Percentiles rank a stretch among this genome's conserved stretches.
phyloP scores from a whole-genome alignment of 352 stramenopile species.

The Globisporangium barbulae region DNA sequence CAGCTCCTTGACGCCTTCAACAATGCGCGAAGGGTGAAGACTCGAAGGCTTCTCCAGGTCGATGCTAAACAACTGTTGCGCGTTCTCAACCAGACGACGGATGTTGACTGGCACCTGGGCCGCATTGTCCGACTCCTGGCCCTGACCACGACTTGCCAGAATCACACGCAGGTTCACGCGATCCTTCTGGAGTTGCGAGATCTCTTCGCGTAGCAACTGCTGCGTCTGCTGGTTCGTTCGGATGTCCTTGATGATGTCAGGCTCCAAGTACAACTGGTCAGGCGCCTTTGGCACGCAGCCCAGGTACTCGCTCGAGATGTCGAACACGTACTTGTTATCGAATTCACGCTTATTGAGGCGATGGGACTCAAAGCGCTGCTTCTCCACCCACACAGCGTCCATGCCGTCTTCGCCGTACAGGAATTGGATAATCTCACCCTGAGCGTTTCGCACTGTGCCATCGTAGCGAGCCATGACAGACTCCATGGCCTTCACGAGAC shows the following conservation, averaged over 20 bases:
- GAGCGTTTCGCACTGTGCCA: constrained; percentile 96
- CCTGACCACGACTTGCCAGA: constrained; percentile 93
- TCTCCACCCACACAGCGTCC: constrained; percentile 99
- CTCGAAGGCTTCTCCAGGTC: constrained; percentile 92
- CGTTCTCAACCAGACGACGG: constrained; percentile 95
- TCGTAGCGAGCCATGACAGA: constrained; percentile 99
- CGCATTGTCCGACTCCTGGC: constrained; percentile 89
- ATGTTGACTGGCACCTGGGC: constrained; percentile 94
- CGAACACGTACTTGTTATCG: constrained; percentile 91
- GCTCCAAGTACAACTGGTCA: constrained; percentile 82
- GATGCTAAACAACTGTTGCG: constrained; percentile 92
- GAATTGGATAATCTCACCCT: constrained; percentile 87
- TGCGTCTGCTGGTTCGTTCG: constrained; percentile 93
- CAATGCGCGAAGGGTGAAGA: constrained; percentile 89
- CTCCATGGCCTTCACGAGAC: constrained; percentile 99
- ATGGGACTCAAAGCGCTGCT: constrained; percentile 93
- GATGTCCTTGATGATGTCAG: constrained; percentile 89
- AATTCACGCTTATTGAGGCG: constrained; percentile 92
- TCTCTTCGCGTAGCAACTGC: constrained; percentile 92
- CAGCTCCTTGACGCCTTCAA: constrained; percentile 91
- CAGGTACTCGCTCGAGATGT: constrained; percentile 92
- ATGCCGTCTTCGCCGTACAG: constrained; percentile 98
- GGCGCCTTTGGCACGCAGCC: constrained; percentile 86
- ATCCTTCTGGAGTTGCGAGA: constrained; percentile 93
- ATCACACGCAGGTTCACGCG: constrained; percentile 93